Evolutionary conservation across 23 red algal genomes (phyloP).

Genomic region (Gracilaria vermiculophylla): DNA sequence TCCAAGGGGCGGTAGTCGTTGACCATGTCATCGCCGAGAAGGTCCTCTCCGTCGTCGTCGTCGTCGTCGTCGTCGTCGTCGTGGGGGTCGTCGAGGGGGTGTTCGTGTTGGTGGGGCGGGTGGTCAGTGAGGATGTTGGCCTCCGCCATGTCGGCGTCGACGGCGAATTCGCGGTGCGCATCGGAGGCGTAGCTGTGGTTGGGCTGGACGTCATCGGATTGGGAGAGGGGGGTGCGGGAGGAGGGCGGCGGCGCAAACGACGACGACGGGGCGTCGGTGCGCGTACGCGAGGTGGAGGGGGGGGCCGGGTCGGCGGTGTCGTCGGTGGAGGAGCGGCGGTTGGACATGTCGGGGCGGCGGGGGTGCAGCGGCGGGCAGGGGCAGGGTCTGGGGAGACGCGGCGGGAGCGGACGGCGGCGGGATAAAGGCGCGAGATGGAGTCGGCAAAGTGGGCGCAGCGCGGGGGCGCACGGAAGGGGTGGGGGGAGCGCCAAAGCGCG

Average conservation of each 20-base stretch:
- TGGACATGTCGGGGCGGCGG: neutral
- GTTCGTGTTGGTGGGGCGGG: no score
- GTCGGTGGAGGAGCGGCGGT: constrained; percentile 23
- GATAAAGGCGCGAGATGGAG: neutral
- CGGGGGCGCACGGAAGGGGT: neutral
- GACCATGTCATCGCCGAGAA: constrained; percentile 92
- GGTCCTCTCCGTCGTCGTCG: constrained; percentile 93
- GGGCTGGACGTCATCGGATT: neutral
- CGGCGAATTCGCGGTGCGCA: neutral
- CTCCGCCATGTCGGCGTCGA: constrained; percentile 1
- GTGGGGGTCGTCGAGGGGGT: no score
- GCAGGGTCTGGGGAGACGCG: neutral
- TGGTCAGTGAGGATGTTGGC: constrained; percentile 14
- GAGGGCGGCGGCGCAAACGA: neutral
- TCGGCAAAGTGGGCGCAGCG: neutral
- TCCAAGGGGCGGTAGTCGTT: constrained; percentile 84
- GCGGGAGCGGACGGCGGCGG: neutral
- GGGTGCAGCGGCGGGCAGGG: neutral
- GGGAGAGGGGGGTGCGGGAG: neutral
- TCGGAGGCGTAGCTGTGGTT: neutral
- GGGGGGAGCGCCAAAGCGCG: neutral
- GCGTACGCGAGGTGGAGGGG: neutral
- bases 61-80: constrained; percentile 43
- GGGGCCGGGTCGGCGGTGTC: constrained; percentile 14
- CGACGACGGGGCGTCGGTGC: neutral